Evolutionary conservation across 495 filamentous ascomycete genomes (phyloP).

Genomic region (Aspergillus bertholletiae): DNA sequence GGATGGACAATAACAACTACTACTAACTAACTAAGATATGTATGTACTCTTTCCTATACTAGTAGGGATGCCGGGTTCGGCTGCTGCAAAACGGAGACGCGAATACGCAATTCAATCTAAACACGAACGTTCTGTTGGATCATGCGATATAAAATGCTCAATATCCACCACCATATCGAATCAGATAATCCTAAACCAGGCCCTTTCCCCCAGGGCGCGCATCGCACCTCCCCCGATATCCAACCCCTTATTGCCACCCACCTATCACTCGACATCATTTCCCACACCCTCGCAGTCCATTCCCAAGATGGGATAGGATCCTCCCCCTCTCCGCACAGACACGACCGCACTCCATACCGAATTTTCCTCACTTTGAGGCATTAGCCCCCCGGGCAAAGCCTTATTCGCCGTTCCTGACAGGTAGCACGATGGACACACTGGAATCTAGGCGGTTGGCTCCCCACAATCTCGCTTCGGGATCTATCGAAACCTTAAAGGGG

Average conservation of each 20-base stretch:
- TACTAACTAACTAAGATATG: no score
- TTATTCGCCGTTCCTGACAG: constrained; percentile 1
- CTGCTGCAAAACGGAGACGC: neutral
- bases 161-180: neutral
- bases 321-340: constrained; percentile 2
- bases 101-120: no score
- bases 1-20: no score
- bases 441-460: constrained; percentile 2
- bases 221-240: neutral
- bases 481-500: no score
- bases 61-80: no score
- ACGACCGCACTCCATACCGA: neutral
- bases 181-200: neutral
- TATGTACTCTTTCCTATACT: no score
- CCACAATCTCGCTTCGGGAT: neutral
- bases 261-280: neutral
- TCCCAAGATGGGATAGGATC: neutral
- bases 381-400: no score
- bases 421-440: neutral
- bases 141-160: no score
- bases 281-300: neutral
- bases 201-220: neutral
- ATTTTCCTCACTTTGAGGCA: neutral
- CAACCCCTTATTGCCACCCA: neutral
- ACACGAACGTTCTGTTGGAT: no score